Base-by-base conservation (phyloP, 2,329 filamentous ascomycete genomes). In the Neopestalotiopsis sp. region DNA sequence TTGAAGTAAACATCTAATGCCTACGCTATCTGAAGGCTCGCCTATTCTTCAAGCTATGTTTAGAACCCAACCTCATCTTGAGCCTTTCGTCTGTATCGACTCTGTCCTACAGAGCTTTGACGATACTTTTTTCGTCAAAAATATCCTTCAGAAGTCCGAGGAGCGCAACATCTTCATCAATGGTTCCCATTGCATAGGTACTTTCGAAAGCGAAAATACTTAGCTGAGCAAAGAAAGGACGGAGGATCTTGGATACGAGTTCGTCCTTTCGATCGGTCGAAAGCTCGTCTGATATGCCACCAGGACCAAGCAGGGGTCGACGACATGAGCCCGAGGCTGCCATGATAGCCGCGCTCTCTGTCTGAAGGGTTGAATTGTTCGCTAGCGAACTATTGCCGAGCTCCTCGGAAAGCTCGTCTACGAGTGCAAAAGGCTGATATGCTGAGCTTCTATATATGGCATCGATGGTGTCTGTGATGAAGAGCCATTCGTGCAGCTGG, bases 401-500 rank as follows among this genome's bases (percentile, higher is more conserved):
- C 68, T 91, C 90, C 73, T 97, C 93, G 0, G 93, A 92, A 9
- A 97, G 85, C 75, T 96, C 93, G 74, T 98, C 96, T 0, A 93
- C 92, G 4, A 98, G 86, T 2, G 94, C 94, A 2, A 92, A 84
- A 1, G 94, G 88, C 70, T 90, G 87, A 81, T 91, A 91, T 65
- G 85, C 83, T 14, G 89, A 82, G 0, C 94, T 91, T 13, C 93
- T 90, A 80, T 99, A 97, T 42, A 99, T 93, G 1, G 96, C 95
- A 75, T 99, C 96, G 72, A 98, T 95, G 14, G 95, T 98, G 80
- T 99, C 96, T 1, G 94, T 97, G 67, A 99, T 91, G 79, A 97
- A 99, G 4, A 98, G 89, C 96, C 96, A 99, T 83, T 98, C 94
- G 75, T 97, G 92, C n/a, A 98, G 88, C 80, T 98, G 96, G 81